These are phyloP conservation scores for Didymosphaeria variabile DNA, from an alignment of 2,329 filamentous ascomycete species.

Conservation along the genomic window DNA sequence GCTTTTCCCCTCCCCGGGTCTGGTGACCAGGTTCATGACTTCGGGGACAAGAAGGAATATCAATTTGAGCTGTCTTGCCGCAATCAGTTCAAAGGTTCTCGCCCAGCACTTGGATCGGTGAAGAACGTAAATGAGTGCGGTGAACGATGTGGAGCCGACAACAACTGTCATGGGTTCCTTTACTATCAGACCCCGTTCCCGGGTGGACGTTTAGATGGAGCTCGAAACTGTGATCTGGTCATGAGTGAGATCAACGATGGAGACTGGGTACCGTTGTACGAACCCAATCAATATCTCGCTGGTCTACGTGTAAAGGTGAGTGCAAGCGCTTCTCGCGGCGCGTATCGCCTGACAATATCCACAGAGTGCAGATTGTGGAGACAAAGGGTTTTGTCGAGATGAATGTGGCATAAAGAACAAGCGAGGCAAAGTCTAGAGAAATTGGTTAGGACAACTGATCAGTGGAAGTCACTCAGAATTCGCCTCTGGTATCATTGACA, in stretches of 20 bases:
- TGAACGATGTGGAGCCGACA: slow-evolving; percentile 12
- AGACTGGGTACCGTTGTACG: slow-evolving; percentile 9
- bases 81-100: slow-evolving; percentile 10
- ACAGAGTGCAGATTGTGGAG: not conserved
- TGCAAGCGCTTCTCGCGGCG: not conserved
- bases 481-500: not conserved
- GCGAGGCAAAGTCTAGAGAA: not conserved
- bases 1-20: slow-evolving; percentile 18
- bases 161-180: slow-evolving; percentile 17
- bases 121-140: slow-evolving; percentile 15
- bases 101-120: not conserved
- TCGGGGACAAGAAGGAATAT: slow-evolving; percentile 10
- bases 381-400: not conserved
- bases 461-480: not conserved
- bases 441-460: not conserved
- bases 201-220: slow-evolving; percentile 14
- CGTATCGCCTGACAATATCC: not conserved
- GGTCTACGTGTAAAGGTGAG: slow-evolving; percentile 1
- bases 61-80: slow-evolving; percentile 20
- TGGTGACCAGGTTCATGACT: slow-evolving; percentile 20
- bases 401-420: not conserved
- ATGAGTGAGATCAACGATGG: slow-evolving; percentile 10
- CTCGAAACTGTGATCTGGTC: slow-evolving; percentile 17
- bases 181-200: slow-evolving; percentile 19
- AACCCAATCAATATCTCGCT: slow-evolving; percentile 1